A percentile compares a stretch with the other conserved stretches of the same genome.
Conservation (phyloP, 2,329 filamentous ascomycete species). For the Cordyceps fumosorosea region DNA sequence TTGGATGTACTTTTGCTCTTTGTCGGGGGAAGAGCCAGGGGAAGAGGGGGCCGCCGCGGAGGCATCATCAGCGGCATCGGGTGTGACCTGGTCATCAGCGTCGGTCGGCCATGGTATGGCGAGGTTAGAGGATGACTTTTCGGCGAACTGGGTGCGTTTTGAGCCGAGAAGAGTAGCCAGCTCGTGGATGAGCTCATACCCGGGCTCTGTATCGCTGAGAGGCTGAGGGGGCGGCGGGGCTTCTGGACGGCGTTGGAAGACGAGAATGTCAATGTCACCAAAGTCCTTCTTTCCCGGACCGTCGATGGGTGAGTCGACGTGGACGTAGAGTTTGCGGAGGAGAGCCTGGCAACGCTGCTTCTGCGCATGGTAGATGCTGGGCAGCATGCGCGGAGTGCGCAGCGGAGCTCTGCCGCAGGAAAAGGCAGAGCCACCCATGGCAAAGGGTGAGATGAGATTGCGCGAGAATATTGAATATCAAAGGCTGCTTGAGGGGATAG, state of each 20-base stretch:
- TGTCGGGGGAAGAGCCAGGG: not conserved
- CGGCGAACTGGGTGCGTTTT: constrained; percentile 24
- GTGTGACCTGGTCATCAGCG: constrained; percentile 10
- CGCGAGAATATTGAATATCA: not conserved
- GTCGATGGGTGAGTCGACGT: constrained; percentile 57
- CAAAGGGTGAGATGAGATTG: not conserved
- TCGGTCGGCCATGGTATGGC: constrained; percentile 49
- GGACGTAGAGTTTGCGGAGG: constrained; percentile 45
- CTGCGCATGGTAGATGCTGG: constrained; percentile 47
- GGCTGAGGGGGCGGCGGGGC: constrained; percentile 11
- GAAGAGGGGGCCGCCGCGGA: not conserved
- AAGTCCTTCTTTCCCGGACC: constrained; percentile 60
- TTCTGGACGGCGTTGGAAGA: constrained; percentile 32
- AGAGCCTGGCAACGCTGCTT: constrained; percentile 38
- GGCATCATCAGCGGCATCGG: not conserved
- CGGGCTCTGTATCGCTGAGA: constrained; percentile 1
- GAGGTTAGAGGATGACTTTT: constrained; percentile 32
- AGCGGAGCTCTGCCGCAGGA: constrained; percentile 38
- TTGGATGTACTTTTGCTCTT: constrained; percentile 47
- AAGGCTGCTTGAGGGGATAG: no score
- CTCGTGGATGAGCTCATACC: constrained; percentile 25
- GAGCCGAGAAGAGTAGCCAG: constrained; percentile 37
- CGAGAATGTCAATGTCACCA: constrained; percentile 69
- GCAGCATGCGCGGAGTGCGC: constrained; percentile 59
- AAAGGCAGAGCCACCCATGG: constrained; percentile 64